A percentile compares a stretch with the other conserved stretches of the same genome.
Conservation (phyloP, 495 filamentous ascomycete genomes). For the Trichocladium antarcticum region DNA sequence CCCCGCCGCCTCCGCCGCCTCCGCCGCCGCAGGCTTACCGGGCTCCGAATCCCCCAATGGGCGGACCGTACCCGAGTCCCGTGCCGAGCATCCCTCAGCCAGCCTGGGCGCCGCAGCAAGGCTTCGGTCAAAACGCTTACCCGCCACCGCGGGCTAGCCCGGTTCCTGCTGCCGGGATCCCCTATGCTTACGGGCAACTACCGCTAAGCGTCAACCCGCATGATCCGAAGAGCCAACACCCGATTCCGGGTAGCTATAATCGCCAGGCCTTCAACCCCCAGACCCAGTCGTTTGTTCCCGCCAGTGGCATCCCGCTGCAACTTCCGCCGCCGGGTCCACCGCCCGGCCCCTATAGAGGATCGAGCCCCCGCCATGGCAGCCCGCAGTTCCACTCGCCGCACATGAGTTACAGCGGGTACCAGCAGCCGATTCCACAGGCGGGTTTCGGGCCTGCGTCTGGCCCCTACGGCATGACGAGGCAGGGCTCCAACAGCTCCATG, state of each 20-base stretch:
- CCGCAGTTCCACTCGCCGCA: conserved; percentile 38
- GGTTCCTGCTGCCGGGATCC: conserved; percentile 35
- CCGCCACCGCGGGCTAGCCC: conserved; percentile 19
- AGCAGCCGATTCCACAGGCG: conserved; percentile 32
- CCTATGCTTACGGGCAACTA: conserved; percentile 68
- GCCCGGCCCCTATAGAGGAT: conserved; percentile 24
- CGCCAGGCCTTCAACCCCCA: conserved; percentile 85
- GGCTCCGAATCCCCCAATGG: conserved; percentile 29
- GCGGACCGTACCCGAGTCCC: conserved; percentile 32
- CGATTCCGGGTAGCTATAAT: conserved; percentile 71
- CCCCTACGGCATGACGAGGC: conserved; percentile 43
- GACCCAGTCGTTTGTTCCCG: conserved; percentile 78
- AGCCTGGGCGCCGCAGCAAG: conserved; percentile 23
- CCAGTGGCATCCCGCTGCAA: conserved; percentile 38
- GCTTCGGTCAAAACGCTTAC: conserved; percentile 24
- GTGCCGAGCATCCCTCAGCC: conserved; percentile 30
- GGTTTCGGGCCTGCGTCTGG: conserved; percentile 22
- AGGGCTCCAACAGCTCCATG: conserved; percentile 44
- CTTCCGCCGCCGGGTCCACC: conserved; percentile 21
- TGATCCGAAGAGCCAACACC: conserved; percentile 57
- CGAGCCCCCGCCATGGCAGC: conserved; percentile 34
- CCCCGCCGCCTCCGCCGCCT: conserved; percentile 23
- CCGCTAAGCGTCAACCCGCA: conserved; percentile 57
- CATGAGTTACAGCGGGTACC: conserved; percentile 32
- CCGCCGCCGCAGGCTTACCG: conserved; percentile 26